These are phyloP conservation scores for Penicillium sp. DNA, from an alignment of 2,329 filamentous ascomycete species.

Conservation along the genomic window DNA sequence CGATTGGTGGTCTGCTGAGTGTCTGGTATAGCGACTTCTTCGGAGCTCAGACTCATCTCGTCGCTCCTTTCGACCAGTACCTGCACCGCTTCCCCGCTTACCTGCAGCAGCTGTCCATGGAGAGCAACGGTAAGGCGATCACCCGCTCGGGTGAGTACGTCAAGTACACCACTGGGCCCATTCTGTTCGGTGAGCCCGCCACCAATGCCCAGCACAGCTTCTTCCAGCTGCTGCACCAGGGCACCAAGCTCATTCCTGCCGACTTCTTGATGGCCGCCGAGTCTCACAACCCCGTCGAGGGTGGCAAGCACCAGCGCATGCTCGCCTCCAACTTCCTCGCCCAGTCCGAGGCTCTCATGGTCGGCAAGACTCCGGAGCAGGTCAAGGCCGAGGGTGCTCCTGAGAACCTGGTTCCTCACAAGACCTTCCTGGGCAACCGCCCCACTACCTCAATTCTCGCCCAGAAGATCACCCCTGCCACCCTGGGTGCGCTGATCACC, in stretches of 20 bases:
- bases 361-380: constrained; percentile 44
- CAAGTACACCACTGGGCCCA: constrained; percentile 94
- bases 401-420: constrained; percentile 74
- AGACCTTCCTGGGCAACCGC: constrained; percentile 97
- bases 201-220: constrained; percentile 99
- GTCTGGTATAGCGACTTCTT: constrained; percentile 99
- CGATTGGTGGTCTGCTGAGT: constrained; percentile 84
- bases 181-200: constrained; percentile 95
- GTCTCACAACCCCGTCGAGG: constrained; percentile 90
- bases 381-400: constrained; percentile 45
- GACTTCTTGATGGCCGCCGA: constrained; percentile 96
- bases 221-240: constrained; percentile 98
- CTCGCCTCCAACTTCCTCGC: constrained; percentile 48
- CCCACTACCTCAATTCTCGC: constrained; percentile 94
- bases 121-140: constrained; percentile 97
- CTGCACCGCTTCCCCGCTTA: constrained; percentile 98
- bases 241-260: constrained; percentile 95
- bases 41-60: constrained; percentile 93
- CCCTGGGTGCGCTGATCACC: constrained; percentile 89
- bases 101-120: constrained; percentile 98
- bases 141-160: constrained; percentile 81
- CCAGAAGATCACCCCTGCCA: constrained; percentile 86
- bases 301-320: constrained; percentile 83
- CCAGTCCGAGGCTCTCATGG: constrained; percentile 50
- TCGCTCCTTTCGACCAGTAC: constrained; percentile 98